Conservation (phyloP, 2,329 filamentous ascomycete species). For the Trichoderma asperellum region DNA sequence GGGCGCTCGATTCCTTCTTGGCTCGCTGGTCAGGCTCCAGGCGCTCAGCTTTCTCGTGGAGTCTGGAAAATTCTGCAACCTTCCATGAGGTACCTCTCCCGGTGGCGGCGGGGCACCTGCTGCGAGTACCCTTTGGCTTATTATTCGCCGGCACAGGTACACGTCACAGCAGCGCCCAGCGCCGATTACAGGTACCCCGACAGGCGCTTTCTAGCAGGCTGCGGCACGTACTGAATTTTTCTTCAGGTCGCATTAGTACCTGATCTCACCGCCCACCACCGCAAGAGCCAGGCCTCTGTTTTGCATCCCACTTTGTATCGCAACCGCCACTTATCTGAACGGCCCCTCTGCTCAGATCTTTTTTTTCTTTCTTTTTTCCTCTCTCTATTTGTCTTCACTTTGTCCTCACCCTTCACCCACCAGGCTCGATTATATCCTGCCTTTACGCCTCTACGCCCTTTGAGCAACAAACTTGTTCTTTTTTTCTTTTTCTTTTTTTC, state of each 20-base stretch:
- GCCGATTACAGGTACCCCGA: slow-evolving; percentile 22
- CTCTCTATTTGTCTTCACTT: background rate
- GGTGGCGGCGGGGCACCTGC: slow-evolving; percentile 31
- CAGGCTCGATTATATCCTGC: slow-evolving; percentile 9
- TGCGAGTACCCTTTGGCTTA: slow-evolving; percentile 23
- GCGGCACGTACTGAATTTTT: slow-evolving; percentile 20
- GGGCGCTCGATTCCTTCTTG: background rate
- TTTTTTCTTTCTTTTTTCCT: slow-evolving; percentile 16
- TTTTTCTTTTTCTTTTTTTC: slow-evolving; percentile 9
- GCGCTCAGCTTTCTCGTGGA: slow-evolving; percentile 19
- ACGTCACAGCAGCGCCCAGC: slow-evolving; percentile 11
- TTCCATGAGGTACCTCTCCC: slow-evolving; percentile 33
- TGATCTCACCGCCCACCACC: slow-evolving; percentile 28
- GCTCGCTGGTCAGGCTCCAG: background rate
- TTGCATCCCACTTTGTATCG: slow-evolving; percentile 22
- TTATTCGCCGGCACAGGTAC: slow-evolving; percentile 12
- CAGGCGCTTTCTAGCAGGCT: slow-evolving; percentile 3
- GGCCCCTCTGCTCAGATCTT: slow-evolving; percentile 12
- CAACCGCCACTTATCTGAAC: slow-evolving; percentile 20
- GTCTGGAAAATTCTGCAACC: slow-evolving; percentile 37
- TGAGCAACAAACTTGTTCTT: background rate
- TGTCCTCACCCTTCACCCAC: slow-evolving; percentile 1
- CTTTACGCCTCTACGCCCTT: background rate
- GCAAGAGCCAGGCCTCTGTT: slow-evolving; percentile 19
- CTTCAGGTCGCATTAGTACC: slow-evolving; percentile 26